These are phyloP conservation scores for Eucalyptus sp. DNA, from an alignment of 345 rosid species.

Conservation along the genomic window DNA sequence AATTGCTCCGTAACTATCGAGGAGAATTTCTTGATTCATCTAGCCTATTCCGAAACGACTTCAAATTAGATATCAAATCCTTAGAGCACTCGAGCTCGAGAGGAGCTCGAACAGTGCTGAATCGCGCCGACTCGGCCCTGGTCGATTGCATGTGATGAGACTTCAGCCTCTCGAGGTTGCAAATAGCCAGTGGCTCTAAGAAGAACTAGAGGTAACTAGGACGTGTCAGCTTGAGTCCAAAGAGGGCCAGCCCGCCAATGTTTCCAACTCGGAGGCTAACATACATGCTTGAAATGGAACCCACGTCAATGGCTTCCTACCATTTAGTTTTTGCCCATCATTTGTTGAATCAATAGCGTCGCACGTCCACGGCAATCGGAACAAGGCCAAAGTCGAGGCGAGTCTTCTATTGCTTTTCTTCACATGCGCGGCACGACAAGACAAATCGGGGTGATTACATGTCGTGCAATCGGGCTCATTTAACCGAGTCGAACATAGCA, in stretches of 20 bases:
- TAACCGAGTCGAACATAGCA: not conserved
- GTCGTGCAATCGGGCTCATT: not conserved
- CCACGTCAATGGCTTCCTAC: not conserved
- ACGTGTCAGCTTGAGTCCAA: not conserved
- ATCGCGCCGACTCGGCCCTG: fast-evolving
- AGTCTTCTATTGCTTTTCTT: not conserved
- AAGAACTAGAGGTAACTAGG: not conserved
- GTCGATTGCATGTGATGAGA: not conserved
- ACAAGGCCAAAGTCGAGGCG: not conserved
- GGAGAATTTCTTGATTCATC: not conserved
- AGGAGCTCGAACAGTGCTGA: not conserved
- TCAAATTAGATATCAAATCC: not conserved
- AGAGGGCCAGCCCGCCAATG: not conserved
- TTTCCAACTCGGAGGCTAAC: not conserved
- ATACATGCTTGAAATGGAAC: not conserved
- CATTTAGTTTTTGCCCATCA: not conserved
- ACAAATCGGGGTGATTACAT: not conserved
- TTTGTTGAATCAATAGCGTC: not conserved
- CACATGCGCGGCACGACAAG: not conserved
- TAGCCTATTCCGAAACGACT: not conserved
- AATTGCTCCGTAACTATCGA: not conserved
- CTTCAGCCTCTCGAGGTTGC: not conserved
- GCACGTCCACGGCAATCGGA: not conserved
- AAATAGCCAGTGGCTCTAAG: not conserved
- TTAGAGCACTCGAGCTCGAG: not conserved